Base-by-base conservation (phyloP, 2,329 filamentous ascomycete genomes). In the Lachnum nothofagi region DNA sequence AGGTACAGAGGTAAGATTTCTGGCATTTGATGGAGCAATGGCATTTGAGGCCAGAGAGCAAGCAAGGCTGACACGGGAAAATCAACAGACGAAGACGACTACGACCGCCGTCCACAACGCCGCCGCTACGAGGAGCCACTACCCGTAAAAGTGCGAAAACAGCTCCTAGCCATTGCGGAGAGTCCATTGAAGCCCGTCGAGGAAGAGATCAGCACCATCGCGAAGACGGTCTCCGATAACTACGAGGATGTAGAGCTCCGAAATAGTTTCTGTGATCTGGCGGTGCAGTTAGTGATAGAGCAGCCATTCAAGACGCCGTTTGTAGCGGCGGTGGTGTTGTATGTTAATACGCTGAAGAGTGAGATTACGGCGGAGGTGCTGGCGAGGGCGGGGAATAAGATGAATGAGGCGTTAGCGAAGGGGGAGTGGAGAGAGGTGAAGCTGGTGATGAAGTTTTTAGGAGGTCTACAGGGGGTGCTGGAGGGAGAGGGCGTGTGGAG, bases 301-400 rank as follows among this genome's bases (percentile, higher is more conserved):
- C 93, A 98, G 70, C 93, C 93, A 1, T 85, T 98, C 68, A 97
- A 97, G 75, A 94, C 90, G n/a, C 91, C 93, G 0, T 97, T 96
- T 65, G 78, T 95, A 31, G 90, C 91, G 8, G 88, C 87, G 17
- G 83, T 91, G 12, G 78, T 94, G 37, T 77, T 95, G 49, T 79
- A 89, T 48, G 79, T 84, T 57, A 96, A 97, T 70, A 79, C 80
- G 22, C 71, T 86, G 60, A 89, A 88, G 64, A 76, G 85, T 4
- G 86, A 93, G 57, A 75, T 95, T 29, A 80, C 85, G 25, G 76
- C 77, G 31, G 80, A 89, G 55, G 73, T 95, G 17, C 73, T 97
- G 57, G 75, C 71, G 44, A 80, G 79, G 57, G 73, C 84, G 37
- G 77, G 77, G 1, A 71, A 74, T 29, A 74, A 76, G 43, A 72